Conservation (phyloP, 1,284 basidiomycete genomes). For the Apiotrichum siamense region DNA sequence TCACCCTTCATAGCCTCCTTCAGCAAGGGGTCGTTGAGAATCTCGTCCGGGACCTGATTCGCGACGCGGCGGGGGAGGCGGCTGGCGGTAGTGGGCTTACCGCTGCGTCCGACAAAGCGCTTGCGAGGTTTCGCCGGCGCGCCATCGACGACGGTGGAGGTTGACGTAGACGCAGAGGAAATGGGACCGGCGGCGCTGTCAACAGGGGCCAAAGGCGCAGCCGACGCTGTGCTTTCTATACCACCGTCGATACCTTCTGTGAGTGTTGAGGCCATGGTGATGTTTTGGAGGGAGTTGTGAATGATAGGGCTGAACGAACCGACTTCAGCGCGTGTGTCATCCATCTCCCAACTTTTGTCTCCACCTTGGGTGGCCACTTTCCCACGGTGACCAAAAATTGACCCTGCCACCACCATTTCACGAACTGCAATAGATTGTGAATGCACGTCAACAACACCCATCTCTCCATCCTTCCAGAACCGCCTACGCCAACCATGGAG, state of each 20-base stretch:
- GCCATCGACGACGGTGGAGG: not conserved
- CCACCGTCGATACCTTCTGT: too few relatives aligned
- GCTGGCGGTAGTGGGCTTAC: slow-evolving; percentile 18
- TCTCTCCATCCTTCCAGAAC: too few relatives aligned
- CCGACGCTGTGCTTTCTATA: too few relatives aligned
- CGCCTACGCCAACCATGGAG: slow-evolving; percentile 32
- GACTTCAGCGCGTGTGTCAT: not conserved
- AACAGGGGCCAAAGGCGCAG: not conserved
- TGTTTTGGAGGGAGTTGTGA: not conserved
- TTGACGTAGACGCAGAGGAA: not conserved
- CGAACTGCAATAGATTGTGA: too few relatives aligned
- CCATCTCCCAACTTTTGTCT: slow-evolving; percentile 15
- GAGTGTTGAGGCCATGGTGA: not conserved
- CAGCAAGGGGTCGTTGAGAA: slow-evolving; percentile 44
- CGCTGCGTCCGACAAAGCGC: slow-evolving; percentile 39
- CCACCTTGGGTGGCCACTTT: slow-evolving; percentile 6
- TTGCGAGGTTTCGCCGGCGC: slow-evolving; percentile 29
- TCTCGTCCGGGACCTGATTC: slow-evolving; percentile 48
- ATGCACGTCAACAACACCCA: too few relatives aligned
- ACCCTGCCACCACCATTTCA: too few relatives aligned
- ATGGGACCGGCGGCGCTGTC: slow-evolving; percentile 12
- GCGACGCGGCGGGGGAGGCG: slow-evolving; percentile 32
- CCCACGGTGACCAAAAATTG: too few relatives aligned
- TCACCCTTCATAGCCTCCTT: slow-evolving; percentile 44
- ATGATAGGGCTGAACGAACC: not conserved